Base-by-base conservation (phyloP, 257 asterid genomes). In the Capsicum pubescens region DNA sequence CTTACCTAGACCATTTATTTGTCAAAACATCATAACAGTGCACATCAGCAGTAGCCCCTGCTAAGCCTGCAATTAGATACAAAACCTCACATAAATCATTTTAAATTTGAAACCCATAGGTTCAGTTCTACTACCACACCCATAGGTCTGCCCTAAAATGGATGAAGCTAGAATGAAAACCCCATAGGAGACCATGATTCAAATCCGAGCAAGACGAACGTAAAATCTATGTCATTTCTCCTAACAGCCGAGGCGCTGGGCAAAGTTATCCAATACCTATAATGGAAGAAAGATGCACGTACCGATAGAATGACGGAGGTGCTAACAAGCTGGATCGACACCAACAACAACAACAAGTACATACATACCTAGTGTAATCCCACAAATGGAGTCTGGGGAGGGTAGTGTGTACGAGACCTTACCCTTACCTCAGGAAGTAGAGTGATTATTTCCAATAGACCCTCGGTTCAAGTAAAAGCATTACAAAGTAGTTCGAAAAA, bases 41-140 rank as follows among this genome's bases (percentile, higher is more conserved):
- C 86, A 95, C 97, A 88, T 97, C 99, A 60, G 99, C 99, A 44
- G 99, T 97, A 39, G 99, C 99, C 63, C 99, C 98, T 0, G 99
- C 99, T 88, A 97, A 91, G 58, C 99, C 99, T 97, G 96, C 88
- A 91, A 88, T 77, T 82, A 88, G 84, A 83, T n/a, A 26, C 74
- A 59, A 85, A 71, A 71, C 57, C 79, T n/a, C 56, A 71, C 5
- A 71, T 44, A n/a, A 70, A 71, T 46, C 56, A 70, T 70, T 42
- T 70, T 70, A 70, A 21, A 42, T 71, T 39, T n/a, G 36, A 71
- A 44, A 44, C 79, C 63, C 72, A 60, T 54, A 63, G 58, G 44
- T 61, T 48, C 35, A 48, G 70, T 64, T 44, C 8, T 42, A 46
- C 64, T 63, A 12, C 36, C 13, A 56, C 77, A 44, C 55, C 42